Conservation (phyloP, 2,329 filamentous ascomycete genomes). For the Cryphonectria naterciae region DNA sequence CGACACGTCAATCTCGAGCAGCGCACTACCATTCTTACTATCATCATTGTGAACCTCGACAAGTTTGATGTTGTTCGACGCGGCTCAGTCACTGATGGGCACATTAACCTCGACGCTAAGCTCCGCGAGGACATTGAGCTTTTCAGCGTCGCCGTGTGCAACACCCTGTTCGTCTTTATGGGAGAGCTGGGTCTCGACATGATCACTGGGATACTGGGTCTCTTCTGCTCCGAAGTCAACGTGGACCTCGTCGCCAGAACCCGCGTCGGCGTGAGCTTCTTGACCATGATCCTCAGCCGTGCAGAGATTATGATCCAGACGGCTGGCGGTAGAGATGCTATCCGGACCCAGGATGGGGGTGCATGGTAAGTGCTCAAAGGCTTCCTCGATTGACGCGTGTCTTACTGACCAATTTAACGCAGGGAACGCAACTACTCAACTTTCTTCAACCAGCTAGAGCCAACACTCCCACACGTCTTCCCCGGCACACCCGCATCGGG, state of each 20-base stretch:
- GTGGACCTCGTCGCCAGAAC: constrained; percentile 84
- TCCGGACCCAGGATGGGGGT: constrained; percentile 25
- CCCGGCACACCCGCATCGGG: constrained; percentile 86
- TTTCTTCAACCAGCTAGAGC: constrained; percentile 87
- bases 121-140: constrained; percentile 92
- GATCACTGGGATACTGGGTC: constrained; percentile 83
- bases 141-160: constrained; percentile 87
- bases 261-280: constrained; percentile 83
- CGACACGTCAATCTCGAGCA: constrained; percentile 90
- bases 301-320: constrained; percentile 91
- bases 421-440: constrained; percentile 80
- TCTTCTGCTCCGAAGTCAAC: constrained; percentile 78
- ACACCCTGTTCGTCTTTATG: constrained; percentile 85
- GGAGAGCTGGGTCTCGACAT: constrained; percentile 90
- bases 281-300: constrained; percentile 92
- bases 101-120: constrained; percentile 71
- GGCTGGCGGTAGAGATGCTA: constrained; percentile 57
- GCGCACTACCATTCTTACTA: constrained; percentile 91
- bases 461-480: constrained; percentile 83
- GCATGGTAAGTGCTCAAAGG: constrained; percentile 60
- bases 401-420: constrained; percentile 38
- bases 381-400: background rate
- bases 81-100: constrained; percentile 74
- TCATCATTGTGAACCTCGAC: constrained; percentile 93
- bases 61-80: constrained; percentile 86